Conservation (phyloP, 1,139 yeast genomes). For the Arxiozyma telluris region DNA sequence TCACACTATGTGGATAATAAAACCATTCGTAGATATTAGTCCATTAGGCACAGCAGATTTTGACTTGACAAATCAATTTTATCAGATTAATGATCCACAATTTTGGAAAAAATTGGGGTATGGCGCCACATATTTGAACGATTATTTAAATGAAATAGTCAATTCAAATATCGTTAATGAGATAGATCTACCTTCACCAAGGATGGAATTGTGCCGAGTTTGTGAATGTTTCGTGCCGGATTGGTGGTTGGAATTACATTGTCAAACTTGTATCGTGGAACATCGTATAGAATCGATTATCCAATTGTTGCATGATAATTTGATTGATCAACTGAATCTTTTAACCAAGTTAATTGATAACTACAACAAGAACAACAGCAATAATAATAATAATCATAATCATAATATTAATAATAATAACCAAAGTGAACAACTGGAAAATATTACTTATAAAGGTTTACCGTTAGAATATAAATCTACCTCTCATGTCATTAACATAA, state of each 20-base stretch:
- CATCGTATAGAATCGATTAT: slow-evolving; percentile 75
- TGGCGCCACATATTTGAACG: slow-evolving; percentile 77
- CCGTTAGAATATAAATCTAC: slow-evolving; percentile 25
- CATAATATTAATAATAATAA: neutral
- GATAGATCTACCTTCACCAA: slow-evolving; percentile 63
- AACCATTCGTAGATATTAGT: slow-evolving; percentile 53
- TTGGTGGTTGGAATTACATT: slow-evolving; percentile 93
- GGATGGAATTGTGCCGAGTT: slow-evolving; percentile 73
- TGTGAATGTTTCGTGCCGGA: slow-evolving; percentile 90
- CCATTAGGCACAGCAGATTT: too few relatives aligned
- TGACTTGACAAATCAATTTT: slow-evolving; percentile 43
- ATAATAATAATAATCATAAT: too few relatives aligned
- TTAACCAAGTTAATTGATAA: slow-evolving; percentile 1
- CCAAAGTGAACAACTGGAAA: neutral
- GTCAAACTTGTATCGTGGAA: slow-evolving; percentile 79
- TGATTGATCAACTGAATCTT: slow-evolving; percentile 50
- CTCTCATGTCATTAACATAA: slow-evolving; percentile 10
- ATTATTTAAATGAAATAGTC: slow-evolving; percentile 56
- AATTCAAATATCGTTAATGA: slow-evolving; percentile 56
- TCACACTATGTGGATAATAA: slow-evolving; percentile 89
- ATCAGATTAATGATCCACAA: slow-evolving; percentile 39
- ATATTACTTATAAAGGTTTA: slow-evolving; percentile 44
- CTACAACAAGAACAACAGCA: neutral
- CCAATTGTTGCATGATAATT: slow-evolving; percentile 66
- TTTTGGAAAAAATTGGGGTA: slow-evolving; percentile 59